A percentile compares a stretch with the other conserved stretches of the same genome.
Conservation (phyloP, 176 grass and related monocot genomes). For the Hyparrhenia diplandra region DNA sequence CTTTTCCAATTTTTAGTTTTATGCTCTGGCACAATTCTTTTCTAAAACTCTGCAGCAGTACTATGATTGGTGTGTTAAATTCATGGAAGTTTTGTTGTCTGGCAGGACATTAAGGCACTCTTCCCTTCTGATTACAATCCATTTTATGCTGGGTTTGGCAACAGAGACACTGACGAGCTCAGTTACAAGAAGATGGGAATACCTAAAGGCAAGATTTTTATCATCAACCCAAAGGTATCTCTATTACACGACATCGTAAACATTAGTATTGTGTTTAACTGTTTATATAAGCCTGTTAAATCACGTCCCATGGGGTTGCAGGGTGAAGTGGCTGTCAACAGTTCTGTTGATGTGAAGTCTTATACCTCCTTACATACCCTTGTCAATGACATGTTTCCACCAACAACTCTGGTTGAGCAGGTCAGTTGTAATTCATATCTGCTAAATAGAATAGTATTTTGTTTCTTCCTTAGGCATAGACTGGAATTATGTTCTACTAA, state of each 20-base stretch:
- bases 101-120: constrained; percentile 95
- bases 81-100: constrained; percentile 18
- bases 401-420: constrained; percentile 96
- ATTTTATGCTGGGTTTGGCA: constrained; percentile 99
- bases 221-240: constrained; percentile 95
- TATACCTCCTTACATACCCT: constrained; percentile 99
- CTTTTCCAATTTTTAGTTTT: background rate
- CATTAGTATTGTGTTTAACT: background rate
- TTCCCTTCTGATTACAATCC: constrained; percentile 97
- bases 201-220: constrained; percentile 98
- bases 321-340: constrained; percentile 95
- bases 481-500: no score
- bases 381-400: constrained; percentile 98
- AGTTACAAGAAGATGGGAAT: constrained; percentile 98
- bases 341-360: constrained; percentile 86
- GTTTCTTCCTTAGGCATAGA: background rate
- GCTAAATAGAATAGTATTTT: background rate
- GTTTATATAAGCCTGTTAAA: constrained; percentile 8
- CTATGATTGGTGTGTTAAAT: background rate
- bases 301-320: constrained; percentile 29
- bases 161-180: constrained; percentile 97
- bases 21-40: background rate
- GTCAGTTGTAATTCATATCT: constrained; percentile 35
- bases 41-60: background rate
- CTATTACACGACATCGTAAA: background rate